Percentiles rank a stretch among this genome's conserved stretches.
Conservation (phyloP, 345 rosid genomes). For the Eucalyptus sp. region DNA sequence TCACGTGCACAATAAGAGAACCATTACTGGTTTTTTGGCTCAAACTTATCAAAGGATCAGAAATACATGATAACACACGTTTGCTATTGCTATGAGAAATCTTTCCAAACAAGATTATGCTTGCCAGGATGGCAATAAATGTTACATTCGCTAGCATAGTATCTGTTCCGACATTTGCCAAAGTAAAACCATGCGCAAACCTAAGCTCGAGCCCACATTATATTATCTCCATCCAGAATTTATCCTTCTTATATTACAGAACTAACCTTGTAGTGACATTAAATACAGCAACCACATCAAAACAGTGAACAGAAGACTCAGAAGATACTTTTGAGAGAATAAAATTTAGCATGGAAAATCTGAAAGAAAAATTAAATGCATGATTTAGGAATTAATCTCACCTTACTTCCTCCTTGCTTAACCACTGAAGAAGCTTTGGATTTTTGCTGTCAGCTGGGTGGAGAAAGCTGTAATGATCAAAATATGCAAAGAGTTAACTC, state of each 20-base stretch:
- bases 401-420: constrained; percentile 97
- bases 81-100: neutral
- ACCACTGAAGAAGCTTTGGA: constrained; percentile 64
- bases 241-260: neutral
- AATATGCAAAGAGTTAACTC: neutral
- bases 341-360: neutral
- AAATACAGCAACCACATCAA: neutral
- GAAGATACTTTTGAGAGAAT: neutral
- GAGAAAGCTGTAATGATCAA: constrained; percentile 48
- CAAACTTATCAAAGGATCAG: neutral
- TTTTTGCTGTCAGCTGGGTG: constrained; percentile 97
- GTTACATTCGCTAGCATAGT: neutral
- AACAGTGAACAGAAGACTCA: neutral
- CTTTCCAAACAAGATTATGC: neutral
- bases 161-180: neutral
- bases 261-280: neutral
- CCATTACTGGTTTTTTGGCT: neutral
- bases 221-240: neutral
- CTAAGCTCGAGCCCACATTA: neutral
- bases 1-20: neutral
- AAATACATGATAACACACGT: neutral
- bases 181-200: neutral
- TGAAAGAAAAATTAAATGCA: neutral
- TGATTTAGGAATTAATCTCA: constrained; percentile 6
- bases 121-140: neutral